A percentile compares a stretch with the other conserved stretches of the same genome.
Evolutionary conservation across 2,329 filamentous ascomycete species (phyloP).

Genomic region (Cladosporium velox): DNA sequence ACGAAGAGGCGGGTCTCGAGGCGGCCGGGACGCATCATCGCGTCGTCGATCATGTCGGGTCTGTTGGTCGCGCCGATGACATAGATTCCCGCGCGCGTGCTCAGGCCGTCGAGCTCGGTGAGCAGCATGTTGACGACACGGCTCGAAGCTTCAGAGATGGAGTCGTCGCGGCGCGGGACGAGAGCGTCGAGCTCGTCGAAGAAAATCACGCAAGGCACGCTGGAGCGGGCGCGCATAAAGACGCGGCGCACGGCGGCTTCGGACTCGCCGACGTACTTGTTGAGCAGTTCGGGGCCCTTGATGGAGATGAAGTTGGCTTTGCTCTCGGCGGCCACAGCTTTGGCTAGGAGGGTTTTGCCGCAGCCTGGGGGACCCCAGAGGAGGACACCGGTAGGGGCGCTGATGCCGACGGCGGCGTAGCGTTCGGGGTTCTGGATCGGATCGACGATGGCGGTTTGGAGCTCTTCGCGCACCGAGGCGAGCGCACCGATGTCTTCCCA

Average conservation of each 20-base stretch:
- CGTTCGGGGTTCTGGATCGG: slow-evolving; percentile 81
- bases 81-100: slow-evolving; percentile 80
- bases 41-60: slow-evolving; percentile 93
- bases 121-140: slow-evolving; percentile 94
- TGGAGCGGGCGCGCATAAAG: slow-evolving; percentile 82
- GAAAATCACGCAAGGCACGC: slow-evolving; percentile 91
- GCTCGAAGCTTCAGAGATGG: slow-evolving; percentile 76
- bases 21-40: slow-evolving; percentile 88
- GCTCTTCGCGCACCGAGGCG: slow-evolving; percentile 72
- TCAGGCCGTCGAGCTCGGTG: slow-evolving; percentile 88
- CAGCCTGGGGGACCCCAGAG: slow-evolving; percentile 97
- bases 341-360: slow-evolving; percentile 93
- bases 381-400: slow-evolving; percentile 79
- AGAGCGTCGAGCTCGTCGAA: slow-evolving; percentile 97
- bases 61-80: slow-evolving; percentile 94
- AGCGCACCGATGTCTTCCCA: slow-evolving; percentile 93
- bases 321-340: slow-evolving; percentile 92
- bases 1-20: slow-evolving; percentile 88
- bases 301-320: slow-evolving; percentile 98
- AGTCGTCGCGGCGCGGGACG: slow-evolving; percentile 77
- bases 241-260: slow-evolving; percentile 91
- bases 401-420: slow-evolving; percentile 76
- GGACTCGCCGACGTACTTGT: slow-evolving; percentile 96
- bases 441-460: slow-evolving; percentile 82
- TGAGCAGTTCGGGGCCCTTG: slow-evolving; percentile 92